Percentiles rank a stretch among this genome's conserved stretches.
phyloP scores from a whole-genome alignment of 1,284 basidiomycete species.

The Pulveroboletus sp. region DNA sequence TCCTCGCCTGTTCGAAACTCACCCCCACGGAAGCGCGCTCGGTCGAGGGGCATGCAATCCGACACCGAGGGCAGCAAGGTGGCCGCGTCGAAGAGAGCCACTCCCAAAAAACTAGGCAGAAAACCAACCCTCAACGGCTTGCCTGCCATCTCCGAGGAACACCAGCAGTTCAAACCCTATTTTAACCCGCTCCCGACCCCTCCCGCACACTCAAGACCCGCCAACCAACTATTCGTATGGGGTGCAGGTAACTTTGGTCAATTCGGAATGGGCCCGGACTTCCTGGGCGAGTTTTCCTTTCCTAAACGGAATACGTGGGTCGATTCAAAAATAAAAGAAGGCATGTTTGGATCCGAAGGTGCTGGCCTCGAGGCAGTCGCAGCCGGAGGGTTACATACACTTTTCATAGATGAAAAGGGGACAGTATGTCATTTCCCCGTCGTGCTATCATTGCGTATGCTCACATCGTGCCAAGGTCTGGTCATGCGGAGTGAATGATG shows the following conservation, averaged over 20 bases:
- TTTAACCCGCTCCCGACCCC: constrained; percentile 59
- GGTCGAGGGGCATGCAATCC: constrained; percentile 29
- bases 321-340: constrained; percentile 56
- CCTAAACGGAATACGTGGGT: constrained; percentile 69
- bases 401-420: constrained; percentile 82
- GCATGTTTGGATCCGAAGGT: constrained; percentile 63
- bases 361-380: constrained; percentile 75
- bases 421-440: constrained; percentile 50
- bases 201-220: constrained; percentile 48
- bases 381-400: constrained; percentile 82
- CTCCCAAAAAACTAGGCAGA: constrained; percentile 31
- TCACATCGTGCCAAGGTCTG: constrained; percentile 51
- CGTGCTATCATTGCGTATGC: constrained; percentile 2
- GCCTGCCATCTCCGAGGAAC: constrained; percentile 32
- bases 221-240: constrained; percentile 75
- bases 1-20: constrained; percentile 30
- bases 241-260: constrained; percentile 88
- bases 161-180: constrained; percentile 45
- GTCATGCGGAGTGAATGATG: constrained; percentile 91
- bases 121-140: constrained; percentile 37
- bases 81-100: constrained; percentile 17
- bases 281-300: constrained; percentile 64
- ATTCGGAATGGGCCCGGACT: constrained; percentile 77
- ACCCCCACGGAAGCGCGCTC: constrained; percentile 44
- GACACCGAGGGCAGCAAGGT: constrained; percentile 28